These are phyloP conservation scores for Peronospora belbahrii DNA, from an alignment of 352 stramenopile genomes.

Conservation along the genomic window DNA sequence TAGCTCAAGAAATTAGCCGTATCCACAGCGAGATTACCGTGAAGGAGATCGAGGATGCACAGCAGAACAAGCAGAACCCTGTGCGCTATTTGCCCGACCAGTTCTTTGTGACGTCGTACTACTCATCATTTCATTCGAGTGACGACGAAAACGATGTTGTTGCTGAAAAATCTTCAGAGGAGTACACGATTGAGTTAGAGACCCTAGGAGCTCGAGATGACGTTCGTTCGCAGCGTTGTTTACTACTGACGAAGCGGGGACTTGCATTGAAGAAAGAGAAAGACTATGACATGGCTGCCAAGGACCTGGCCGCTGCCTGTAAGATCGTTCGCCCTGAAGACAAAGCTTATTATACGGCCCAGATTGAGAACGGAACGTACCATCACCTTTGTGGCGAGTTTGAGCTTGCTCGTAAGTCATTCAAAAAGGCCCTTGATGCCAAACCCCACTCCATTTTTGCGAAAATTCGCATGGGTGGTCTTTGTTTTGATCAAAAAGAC, in stretches of 20 bases:
- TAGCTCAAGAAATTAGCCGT: slow-evolving; percentile 65
- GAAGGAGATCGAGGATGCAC: slow-evolving; percentile 51
- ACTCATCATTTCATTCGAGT: slow-evolving; percentile 75
- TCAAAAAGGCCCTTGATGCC: slow-evolving; percentile 46
- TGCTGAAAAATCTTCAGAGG: slow-evolving; percentile 41
- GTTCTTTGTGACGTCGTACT: slow-evolving; percentile 84
- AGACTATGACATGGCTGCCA: slow-evolving; percentile 54
- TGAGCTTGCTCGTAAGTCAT: slow-evolving; percentile 50
- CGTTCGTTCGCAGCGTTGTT: slow-evolving; percentile 28
- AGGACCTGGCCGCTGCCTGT: slow-evolving; percentile 50
- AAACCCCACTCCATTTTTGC: slow-evolving; percentile 74
- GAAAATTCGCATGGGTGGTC: slow-evolving; percentile 75
- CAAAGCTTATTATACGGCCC: slow-evolving; percentile 59
- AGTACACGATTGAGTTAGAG: slow-evolving; percentile 51
- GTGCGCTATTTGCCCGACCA: slow-evolving; percentile 61
- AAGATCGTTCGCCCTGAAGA: slow-evolving; percentile 41
- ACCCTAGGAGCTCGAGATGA: slow-evolving; percentile 28
- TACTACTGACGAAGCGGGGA: slow-evolving; percentile 55
- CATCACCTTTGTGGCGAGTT: slow-evolving; percentile 74
- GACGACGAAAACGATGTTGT: slow-evolving; percentile 69
- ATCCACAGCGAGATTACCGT: slow-evolving; percentile 67
- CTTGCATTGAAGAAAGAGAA: slow-evolving; percentile 58
- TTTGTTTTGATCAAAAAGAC: slow-evolving; percentile 81
- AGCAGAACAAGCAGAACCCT: slow-evolving; percentile 53
- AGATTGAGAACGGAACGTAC: slow-evolving; percentile 73